Base-by-base conservation (phyloP, 2,329 filamentous ascomycete genomes). In the Pestalotiopsis sp. region DNA sequence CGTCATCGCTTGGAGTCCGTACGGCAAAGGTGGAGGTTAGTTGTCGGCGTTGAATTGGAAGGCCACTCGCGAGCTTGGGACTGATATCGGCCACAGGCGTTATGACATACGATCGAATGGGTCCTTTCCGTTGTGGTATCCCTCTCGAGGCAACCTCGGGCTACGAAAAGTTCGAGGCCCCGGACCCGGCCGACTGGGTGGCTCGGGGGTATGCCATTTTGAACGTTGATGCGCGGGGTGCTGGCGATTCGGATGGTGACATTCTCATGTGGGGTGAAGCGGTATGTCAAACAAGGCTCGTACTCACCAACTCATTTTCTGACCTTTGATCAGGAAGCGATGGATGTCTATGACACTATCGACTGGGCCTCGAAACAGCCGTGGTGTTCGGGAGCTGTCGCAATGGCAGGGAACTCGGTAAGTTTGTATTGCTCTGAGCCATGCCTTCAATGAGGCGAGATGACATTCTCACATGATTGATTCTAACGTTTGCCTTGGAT, bases 131-230 rank as follows among this genome's bases (percentile, higher is more conserved):
- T 6, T 67, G 66, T 12, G 59, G 58, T 57, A 23, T 67, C 2
- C 64, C 65, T 23, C 41, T 63, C 17, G 25, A 23, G 17, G 36
- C 13, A 13, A 56, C 57, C 5, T 31, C 66, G 73, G 71, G 3
- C 72, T 73, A 66, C 14, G 64, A 66, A 20, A 66, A 66, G 36
- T 66, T 66, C 27, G 64, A 66, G 36, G 64, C 52, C n/a, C 52
- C 31, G 0, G 74, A 79, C 58, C 77, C 77, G 0, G 76, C 76
- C 4, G 77, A 78, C 41, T 79, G 76, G 73, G 73, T 71, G 20
- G 45, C 68, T 6, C 66, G 74, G 45, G 76, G 76, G 1, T 79
- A 78, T 65, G 77, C 77, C 2, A 71, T 79, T 52, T 71, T 78
- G 41, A 76, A 79, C 57, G 69, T 77, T 13, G 77, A 79, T 64